Conservation (phyloP, 2,329 filamentous ascomycete species). For the Sarocladiaceae sp. region DNA sequence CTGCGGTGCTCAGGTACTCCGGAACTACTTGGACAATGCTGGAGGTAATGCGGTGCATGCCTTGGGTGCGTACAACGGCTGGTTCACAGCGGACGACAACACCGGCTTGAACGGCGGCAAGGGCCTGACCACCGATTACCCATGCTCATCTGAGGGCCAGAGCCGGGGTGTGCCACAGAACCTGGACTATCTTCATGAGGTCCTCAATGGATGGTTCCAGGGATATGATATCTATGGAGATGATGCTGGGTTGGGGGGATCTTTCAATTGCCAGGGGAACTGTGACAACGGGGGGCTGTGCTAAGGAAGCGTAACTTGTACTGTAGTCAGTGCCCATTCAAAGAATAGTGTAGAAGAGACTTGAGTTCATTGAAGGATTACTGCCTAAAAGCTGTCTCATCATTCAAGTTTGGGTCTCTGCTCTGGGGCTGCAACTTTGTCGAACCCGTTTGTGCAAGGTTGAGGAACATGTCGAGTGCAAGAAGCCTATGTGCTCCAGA, state of each 20-base stretch:
- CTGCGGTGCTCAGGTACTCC: slow-evolving; percentile 25
- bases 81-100: slow-evolving; percentile 24
- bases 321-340: no score
- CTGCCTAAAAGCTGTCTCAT: no score
- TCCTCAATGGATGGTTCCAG: slow-evolving; percentile 29
- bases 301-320: neutral
- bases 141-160: slow-evolving; percentile 17
- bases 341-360: no score
- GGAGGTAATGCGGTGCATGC: slow-evolving; percentile 25
- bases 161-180: slow-evolving; percentile 25
- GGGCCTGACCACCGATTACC: slow-evolving; percentile 20
- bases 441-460: no score
- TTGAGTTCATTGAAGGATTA: no score
- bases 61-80: slow-evolving; percentile 29
- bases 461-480: no score
- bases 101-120: slow-evolving; percentile 20
- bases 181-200: slow-evolving; percentile 28
- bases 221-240: slow-evolving; percentile 25
- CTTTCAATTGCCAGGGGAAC: slow-evolving; percentile 13
- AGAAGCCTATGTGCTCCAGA: no score
- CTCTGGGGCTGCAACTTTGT: no score
- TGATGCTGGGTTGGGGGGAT: slow-evolving; percentile 15
- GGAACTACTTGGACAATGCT: slow-evolving; percentile 16
- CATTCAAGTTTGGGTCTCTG: no score
- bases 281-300: slow-evolving; percentile 5